Conservation (phyloP, 768 basidiomycete genomes). For the Lentinula detonsa region DNA sequence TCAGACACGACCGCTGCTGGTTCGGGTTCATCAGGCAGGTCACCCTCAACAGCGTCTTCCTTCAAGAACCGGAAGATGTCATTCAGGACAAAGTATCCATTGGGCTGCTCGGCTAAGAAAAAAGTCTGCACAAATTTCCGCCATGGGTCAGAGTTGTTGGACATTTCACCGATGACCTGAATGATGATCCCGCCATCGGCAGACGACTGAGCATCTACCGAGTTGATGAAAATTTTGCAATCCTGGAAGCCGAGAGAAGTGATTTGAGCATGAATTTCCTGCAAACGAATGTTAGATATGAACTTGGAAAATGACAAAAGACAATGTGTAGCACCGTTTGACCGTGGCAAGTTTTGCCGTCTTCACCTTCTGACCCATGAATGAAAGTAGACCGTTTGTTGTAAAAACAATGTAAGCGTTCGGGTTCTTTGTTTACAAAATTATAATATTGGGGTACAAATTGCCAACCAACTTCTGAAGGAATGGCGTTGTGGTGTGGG, state of each 20-base stretch:
- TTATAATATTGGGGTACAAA: conserved; percentile 99
- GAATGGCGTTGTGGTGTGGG: conserved; percentile 63
- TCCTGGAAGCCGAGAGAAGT: conserved; percentile 90
- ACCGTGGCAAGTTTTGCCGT: conserved; percentile 80
- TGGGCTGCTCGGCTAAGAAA: conserved; percentile 98
- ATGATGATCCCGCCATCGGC: conserved; percentile 96
- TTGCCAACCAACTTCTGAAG: conserved; percentile 98
- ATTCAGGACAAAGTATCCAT: conserved; percentile 99
- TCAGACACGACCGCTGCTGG: conserved; percentile 27
- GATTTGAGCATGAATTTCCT: conserved; percentile 98
- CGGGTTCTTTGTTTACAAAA: conserved; percentile 96
- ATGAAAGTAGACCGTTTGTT: conserved; percentile 96
- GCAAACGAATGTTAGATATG: conserved; percentile 10
- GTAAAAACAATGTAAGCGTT: conserved; percentile 98
- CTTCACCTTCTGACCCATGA: conserved; percentile 97
- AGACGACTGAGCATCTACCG: conserved; percentile 95
- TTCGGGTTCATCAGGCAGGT: conserved; percentile 39
- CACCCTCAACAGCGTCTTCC: conserved; percentile 83
- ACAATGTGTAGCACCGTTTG: conserved; percentile 61
- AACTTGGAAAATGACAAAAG: conserved; percentile 4
- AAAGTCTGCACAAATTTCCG: conserved; percentile 99
- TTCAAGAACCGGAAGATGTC: conserved; percentile 99
- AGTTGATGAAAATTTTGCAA: conserved; percentile 99
- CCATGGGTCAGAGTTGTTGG: conserved; percentile 88
- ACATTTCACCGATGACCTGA: conserved; percentile 99